Percentiles rank a stretch among this genome's conserved stretches.
phyloP scores from a whole-genome alignment of 176 grass and related monocot species.

The Juncus inflexus region DNA sequence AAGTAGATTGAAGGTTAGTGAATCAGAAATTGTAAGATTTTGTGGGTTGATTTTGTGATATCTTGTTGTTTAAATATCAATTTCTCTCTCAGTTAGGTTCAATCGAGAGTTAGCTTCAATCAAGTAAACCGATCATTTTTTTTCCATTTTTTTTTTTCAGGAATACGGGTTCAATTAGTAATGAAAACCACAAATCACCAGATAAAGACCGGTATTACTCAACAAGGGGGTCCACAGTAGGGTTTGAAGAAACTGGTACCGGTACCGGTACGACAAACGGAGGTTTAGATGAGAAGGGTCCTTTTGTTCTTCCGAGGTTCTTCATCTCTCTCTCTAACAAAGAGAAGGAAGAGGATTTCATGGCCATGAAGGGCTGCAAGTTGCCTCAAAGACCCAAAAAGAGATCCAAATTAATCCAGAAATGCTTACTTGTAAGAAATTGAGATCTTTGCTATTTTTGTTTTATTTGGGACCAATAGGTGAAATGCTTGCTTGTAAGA shows the following conservation, averaged over 20 bases:
- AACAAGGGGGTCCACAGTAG: constrained; percentile 64
- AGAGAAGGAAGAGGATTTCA: constrained; percentile 98
- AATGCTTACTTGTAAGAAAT: constrained; percentile 70
- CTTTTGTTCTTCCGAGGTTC: constrained; percentile 52
- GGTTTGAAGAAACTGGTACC: constrained; percentile 53
- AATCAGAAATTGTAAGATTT: neutral
- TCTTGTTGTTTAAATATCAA: neutral
- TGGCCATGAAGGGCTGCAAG: constrained; percentile 98
- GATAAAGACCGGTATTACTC: constrained; percentile 93
- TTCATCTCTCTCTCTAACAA: constrained; percentile 96
- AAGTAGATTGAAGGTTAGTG: too few relatives aligned
- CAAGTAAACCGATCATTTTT: neutral
- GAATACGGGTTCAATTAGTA: constrained; percentile 28
- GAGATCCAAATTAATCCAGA: constrained; percentile 89
- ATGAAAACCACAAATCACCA: constrained; percentile 54
- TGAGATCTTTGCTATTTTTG: neutral
- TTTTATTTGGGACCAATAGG: neutral
- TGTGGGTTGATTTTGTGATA: neutral
- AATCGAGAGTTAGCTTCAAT: neutral
- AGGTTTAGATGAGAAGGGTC: constrained; percentile 56
- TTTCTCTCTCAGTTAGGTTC: neutral
- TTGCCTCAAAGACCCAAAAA: constrained; percentile 98
- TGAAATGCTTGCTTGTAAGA: constrained; percentile 81
- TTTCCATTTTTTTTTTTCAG: neutral
- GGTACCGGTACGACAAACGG: constrained; percentile 16